Evolutionary conservation across 2,329 filamentous ascomycete genomes (phyloP).

Genomic region (Davidsoniella australis): DNA sequence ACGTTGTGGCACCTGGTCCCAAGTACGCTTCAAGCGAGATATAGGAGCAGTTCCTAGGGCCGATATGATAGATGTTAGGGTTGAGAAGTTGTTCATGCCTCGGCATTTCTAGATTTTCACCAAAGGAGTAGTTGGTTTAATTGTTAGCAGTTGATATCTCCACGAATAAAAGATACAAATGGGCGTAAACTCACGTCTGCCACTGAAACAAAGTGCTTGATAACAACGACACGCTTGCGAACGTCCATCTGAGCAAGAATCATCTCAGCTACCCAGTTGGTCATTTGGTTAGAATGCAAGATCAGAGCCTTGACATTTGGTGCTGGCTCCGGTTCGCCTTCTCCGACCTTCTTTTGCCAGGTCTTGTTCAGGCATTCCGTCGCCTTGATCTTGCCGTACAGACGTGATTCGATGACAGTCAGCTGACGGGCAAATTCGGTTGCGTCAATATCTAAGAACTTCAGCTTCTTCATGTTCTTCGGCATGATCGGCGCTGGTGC

Average conservation of each 20-base stretch:
- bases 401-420: conserved; percentile 85
- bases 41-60: conserved; percentile 89
- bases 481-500: conserved; percentile 81
- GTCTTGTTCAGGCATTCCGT: conserved; percentile 97
- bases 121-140: background rate
- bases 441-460: conserved; percentile 92
- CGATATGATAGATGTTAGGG: conserved; percentile 92
- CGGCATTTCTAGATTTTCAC: conserved; percentile 61
- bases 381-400: conserved; percentile 91
- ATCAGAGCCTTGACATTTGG: conserved; percentile 93
- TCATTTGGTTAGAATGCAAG: conserved; percentile 94
- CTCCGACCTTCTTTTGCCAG: conserved; percentile 87
- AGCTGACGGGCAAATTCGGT: conserved; percentile 94
- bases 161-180: conserved; percentile 4
- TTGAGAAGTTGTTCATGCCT: conserved; percentile 86
- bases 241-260: conserved; percentile 88
- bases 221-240: conserved; percentile 89
- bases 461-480: conserved; percentile 99
- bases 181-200: conserved; percentile 63
- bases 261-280: conserved; percentile 99
- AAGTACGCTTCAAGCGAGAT: conserved; percentile 80
- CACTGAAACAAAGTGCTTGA: conserved; percentile 94
- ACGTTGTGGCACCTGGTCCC: conserved; percentile 80
- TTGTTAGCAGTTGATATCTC: conserved; percentile 14
- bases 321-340: conserved; percentile 69